A percentile compares a stretch with the other conserved stretches of the same genome.
Evolutionary conservation across 1,139 yeast species (phyloP).

Genomic region (Insectozyma bohioensis): DNA sequence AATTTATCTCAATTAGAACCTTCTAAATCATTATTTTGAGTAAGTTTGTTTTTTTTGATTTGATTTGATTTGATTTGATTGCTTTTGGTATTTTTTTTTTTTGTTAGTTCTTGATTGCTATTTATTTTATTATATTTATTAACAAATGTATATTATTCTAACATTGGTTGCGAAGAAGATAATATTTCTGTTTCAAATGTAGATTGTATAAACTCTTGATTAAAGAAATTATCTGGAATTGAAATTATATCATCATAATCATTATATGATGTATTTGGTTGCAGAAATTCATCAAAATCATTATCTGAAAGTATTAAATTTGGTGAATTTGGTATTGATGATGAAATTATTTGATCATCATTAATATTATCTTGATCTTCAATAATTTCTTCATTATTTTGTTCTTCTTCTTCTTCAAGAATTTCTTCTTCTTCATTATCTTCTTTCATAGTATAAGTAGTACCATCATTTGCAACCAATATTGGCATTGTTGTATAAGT

Average conservation of each 20-base stretch:
- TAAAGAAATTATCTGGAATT: too few relatives aligned
- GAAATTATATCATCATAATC: too few relatives aligned
- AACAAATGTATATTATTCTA: constrained; percentile 6
- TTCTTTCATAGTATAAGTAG: constrained; percentile 3
- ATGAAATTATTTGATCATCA: constrained; percentile 7
- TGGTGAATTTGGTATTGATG: constrained; percentile 6
- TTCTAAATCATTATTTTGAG: constrained; percentile 24
- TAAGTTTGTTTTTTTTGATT: too few relatives aligned
- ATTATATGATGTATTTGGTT: too few relatives aligned
- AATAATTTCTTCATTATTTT: neutral
- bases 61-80: too few relatives aligned
- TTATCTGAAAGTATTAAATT: neutral
- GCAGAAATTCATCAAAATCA: neutral
- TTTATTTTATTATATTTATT: constrained; percentile 1
- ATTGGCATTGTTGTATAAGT: constrained; percentile 11
- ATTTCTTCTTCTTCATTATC: neutral
- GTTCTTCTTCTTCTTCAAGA: constrained; percentile 1
- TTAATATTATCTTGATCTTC: neutral
- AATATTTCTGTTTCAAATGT: constrained; percentile 6
- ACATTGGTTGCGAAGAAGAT: constrained; percentile 9
- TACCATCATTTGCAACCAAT: constrained; percentile 12
- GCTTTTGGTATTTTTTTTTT: constrained; percentile 2
- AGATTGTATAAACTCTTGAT: neutral
- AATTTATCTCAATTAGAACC: constrained; percentile 32
- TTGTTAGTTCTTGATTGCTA: constrained; percentile 1